These are phyloP conservation scores for Pharnaceum exiguum DNA, from an alignment of 148 eudicot species.

Conservation along the genomic window DNA sequence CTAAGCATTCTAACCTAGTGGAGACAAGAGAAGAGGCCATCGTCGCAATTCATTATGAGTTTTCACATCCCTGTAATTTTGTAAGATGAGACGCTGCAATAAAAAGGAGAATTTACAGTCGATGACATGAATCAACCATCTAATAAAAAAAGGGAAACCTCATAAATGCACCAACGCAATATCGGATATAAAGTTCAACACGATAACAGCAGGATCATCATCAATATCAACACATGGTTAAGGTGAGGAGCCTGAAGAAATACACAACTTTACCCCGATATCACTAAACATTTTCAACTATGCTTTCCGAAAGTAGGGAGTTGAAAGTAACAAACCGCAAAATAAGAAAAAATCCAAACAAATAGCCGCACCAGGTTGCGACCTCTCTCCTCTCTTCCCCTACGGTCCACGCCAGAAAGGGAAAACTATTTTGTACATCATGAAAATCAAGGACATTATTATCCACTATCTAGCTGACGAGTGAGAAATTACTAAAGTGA, in stretches of 20 bases:
- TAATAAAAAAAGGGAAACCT: neutral
- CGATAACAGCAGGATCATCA: no score
- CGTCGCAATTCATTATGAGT: conserved; percentile 11
- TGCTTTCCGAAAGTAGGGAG: conserved; percentile 1
- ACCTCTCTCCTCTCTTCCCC: neutral
- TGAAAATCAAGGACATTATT: neutral
- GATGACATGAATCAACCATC: neutral
- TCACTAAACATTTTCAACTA: conserved; percentile 5
- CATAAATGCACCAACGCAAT: conserved; percentile 15
- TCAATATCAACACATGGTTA: no score
- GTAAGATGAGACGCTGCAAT: conserved; percentile 6
- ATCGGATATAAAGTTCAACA: neutral
- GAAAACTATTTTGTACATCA: neutral
- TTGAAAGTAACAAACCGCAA: no score
- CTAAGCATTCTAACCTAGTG: conserved; percentile 32
- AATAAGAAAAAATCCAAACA: neutral
- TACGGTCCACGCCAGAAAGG: no score
- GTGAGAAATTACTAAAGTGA: neutral
- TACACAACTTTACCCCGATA: no score
- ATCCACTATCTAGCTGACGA: neutral
- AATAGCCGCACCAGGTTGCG: neutral
- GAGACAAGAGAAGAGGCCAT: neutral
- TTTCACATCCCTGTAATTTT: conserved; percentile 22
- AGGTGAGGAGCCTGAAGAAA: no score
- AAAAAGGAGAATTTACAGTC: neutral